Base-by-base conservation (phyloP, 257 asterid species). In the Gentiana macrophylla region DNA sequence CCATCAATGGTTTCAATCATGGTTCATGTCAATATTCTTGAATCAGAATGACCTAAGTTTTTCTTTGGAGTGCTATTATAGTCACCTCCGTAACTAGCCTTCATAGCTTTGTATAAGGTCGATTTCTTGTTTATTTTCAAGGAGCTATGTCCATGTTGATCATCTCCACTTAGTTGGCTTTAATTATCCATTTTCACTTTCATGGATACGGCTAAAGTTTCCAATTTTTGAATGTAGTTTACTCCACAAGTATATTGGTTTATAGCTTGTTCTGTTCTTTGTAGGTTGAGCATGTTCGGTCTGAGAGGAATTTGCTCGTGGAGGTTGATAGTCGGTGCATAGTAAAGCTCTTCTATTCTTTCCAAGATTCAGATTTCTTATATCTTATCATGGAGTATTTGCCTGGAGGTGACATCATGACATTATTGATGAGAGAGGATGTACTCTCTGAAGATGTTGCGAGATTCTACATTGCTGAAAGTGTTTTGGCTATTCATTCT, bases 381-480 rank as follows among this genome's bases (percentile, higher is more conserved):
- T 91, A 91, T 76, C 91, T 90, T 64, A 90, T 90, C 65, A 90
- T 90, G 98, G 96, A 90, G 73, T 91, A 91, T 73, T 77, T 91
- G 70, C 98, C 96, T 37, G 98, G 98, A 41, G 98, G 98, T 37
- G 98, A 91, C 64, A 87, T 91, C 69, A 91, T 91, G 98, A 91
- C 98, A 52, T 79, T 91, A 67, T 52, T 91, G 61, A 91, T 91
- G 98, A 76, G 98, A 68, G 94, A 84, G 65, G 98, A 87, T 74
- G 52, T 70, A 58, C 95, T 91, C 56, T 80, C 95, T 2, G 94
- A 87, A 75, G 95, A 83, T 53, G 86, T 91, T 36, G 94, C 98
- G 4, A 85, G 88, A 49, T 91, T 91, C 84, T 91, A 91, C 75
- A 79, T 91, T 64, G 96, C 90, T 8, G 96, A 91, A 71, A 84